Evolutionary conservation across 2,329 filamentous ascomycete species (phyloP).

Genomic region (Rosellinia necatrix): DNA sequence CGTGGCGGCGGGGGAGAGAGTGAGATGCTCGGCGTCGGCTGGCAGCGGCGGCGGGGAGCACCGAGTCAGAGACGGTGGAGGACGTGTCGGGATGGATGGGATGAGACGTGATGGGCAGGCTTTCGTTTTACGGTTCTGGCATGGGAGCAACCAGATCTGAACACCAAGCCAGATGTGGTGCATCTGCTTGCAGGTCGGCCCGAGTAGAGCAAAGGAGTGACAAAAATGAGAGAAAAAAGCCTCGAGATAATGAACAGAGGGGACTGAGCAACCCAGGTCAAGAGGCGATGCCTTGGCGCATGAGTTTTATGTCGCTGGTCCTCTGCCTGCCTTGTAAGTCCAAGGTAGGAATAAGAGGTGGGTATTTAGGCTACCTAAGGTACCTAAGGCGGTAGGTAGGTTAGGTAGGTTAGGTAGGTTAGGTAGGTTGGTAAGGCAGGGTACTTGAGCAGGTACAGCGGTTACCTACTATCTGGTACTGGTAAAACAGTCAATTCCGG

Average conservation of each 20-base stretch:
- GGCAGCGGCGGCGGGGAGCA: constrained; percentile 18
- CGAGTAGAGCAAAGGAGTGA: constrained; percentile 10
- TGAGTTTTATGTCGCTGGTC: constrained; percentile 11
- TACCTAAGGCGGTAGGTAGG: no score
- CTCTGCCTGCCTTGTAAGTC: constrained; percentile 1
- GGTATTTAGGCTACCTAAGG: background rate
- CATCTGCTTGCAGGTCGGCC: constrained; percentile 17
- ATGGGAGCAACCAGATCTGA: constrained; percentile 31
- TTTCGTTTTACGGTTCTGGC: constrained; percentile 34
- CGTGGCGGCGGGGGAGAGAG: constrained; percentile 17
- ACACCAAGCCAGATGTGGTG: constrained; percentile 18
- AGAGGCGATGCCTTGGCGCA: constrained; percentile 24
- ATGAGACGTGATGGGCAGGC: constrained; percentile 10
- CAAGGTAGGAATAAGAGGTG: no score
- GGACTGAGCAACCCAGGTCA: constrained; percentile 9
- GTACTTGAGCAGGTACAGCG: background rate
- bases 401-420: background rate
- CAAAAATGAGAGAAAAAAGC: background rate
- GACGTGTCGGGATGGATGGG: constrained; percentile 21
- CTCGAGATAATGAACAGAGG: background rate
- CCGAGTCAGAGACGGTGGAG: constrained; percentile 24
- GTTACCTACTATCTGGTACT: no score
- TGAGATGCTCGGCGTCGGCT: constrained; percentile 3
- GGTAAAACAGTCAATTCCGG: no score
- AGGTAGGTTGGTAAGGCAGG: background rate